Percentiles rank a stretch among this genome's conserved stretches.
Evolutionary conservation across 106 monocot genomes (phyloP).

Genomic region (Dactylorhiza incarnata): DNA sequence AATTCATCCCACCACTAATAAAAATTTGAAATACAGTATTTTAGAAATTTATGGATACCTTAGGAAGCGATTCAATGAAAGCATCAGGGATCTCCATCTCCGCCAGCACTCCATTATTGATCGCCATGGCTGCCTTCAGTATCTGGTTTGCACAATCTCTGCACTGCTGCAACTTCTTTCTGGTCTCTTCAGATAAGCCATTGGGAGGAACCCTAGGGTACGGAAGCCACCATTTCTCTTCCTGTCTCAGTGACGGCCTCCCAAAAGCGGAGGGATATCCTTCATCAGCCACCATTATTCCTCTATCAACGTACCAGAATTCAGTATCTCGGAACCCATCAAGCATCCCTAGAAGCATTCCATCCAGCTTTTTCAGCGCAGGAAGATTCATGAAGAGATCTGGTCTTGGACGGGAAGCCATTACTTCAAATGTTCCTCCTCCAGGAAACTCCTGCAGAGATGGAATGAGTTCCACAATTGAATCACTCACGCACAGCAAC

Average conservation of each 20-base stretch:
- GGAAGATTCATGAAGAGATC: conserved; percentile 94
- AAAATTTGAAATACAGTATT: background rate
- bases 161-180: conserved; percentile 68
- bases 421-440: conserved; percentile 86
- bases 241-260: conserved; percentile 60
- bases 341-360: conserved; percentile 78
- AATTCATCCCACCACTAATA: background rate
- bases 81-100: conserved; percentile 85
- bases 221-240: conserved; percentile 99
- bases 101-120: conserved; percentile 77
- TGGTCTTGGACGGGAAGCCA: conserved; percentile 60
- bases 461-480: conserved; percentile 85
- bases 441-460: conserved; percentile 86
- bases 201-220: conserved; percentile 71
- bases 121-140: conserved; percentile 92
- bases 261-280: conserved; percentile 33
- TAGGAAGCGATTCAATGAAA: conserved; percentile 77
- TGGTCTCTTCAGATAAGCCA: conserved; percentile 56
- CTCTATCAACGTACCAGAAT: conserved; percentile 91
- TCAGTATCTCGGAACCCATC: conserved; percentile 77
- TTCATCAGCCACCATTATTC: conserved; percentile 53
- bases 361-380: conserved; percentile 84
- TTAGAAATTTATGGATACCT: conserved; percentile 28
- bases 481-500: conserved; percentile 77
- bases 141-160: conserved; percentile 90